A percentile compares a stretch with the other conserved stretches of the same genome.
These are phyloP conservation scores for Bruguiera gymnorhiza DNA, from an alignment of 345 rosid genomes.

Conservation along the genomic window DNA sequence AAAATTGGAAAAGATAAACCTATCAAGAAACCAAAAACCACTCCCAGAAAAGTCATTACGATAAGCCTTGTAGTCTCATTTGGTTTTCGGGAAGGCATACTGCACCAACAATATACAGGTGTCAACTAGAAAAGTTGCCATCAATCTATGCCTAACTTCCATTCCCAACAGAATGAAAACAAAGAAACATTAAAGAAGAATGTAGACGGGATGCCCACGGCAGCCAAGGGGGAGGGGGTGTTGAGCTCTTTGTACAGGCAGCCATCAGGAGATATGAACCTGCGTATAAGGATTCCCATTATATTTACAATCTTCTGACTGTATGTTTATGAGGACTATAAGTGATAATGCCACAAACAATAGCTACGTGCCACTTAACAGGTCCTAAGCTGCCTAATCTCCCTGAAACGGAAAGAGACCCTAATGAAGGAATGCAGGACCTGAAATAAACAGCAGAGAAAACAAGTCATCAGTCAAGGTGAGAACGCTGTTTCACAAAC, in stretches of 20 bases:
- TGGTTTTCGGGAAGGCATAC: too few species aligned
- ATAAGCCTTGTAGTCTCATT: conserved; percentile 31
- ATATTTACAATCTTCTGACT: conserved; percentile 30
- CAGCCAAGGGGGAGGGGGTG: too few species aligned
- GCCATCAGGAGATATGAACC: conserved; percentile 37
- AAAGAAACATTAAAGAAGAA: too few species aligned
- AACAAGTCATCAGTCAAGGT: neutral
- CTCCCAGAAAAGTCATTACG: conserved; percentile 58
- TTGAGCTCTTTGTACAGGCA: too few species aligned
- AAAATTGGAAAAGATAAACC: conserved; percentile 76
- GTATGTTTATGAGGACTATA: conserved; percentile 20
- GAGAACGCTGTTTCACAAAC: too few species aligned
- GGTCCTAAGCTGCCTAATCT: conserved; percentile 7
- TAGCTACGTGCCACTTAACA: conserved; percentile 14
- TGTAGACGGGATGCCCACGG: too few species aligned
- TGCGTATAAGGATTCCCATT: conserved; percentile 63
- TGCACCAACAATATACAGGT: too few species aligned
- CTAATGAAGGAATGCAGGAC: conserved; percentile 6
- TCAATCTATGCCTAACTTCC: too few species aligned
- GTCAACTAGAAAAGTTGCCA: too few species aligned
- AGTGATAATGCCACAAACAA: conserved; percentile 16
- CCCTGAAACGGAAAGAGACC: conserved; percentile 17
- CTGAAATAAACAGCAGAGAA: conserved; percentile 12
- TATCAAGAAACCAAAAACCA: conserved; percentile 68
- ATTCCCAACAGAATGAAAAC: too few species aligned